Base-by-base conservation (phyloP, 306 rosid species). In the Cucurbita ficifolia region DNA sequence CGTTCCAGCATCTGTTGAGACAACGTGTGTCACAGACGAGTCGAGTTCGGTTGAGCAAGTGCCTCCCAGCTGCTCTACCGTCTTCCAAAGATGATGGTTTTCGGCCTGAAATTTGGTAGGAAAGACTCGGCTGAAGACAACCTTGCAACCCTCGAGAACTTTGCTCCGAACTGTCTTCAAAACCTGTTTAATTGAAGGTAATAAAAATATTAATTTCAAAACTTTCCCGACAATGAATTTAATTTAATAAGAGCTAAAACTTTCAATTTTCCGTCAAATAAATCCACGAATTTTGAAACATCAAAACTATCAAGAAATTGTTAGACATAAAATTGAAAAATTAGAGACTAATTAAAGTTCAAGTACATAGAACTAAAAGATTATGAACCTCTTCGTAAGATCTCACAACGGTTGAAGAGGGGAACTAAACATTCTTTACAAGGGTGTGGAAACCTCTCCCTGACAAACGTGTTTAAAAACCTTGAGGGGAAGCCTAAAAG, bases 11-110 rank as follows among this genome's bases (percentile, higher is more conserved):
- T 94, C 97, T 4, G 84, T 79, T 6, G 91, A 83, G 70, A 95
- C 88, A 16, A 91, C 88, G 7, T 95, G 99, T 11, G 97, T 91
- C 76, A 95, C 96, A 0, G 84, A 83, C 7, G 83, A 50, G 42
- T 89, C 91, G 18, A 79, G 52, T 64, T 91, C 96, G 3, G 80
- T 78, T 68, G 81, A 62, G 71, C 99, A 94, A 11, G 75, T 81
- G 16, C 97, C 99, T 75, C 99, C 99, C 84, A 94, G 63, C 65
- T 82, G 87, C 84, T 87, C 96, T 2, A 94, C 96, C 88, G 89
- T 85, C 85, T 77, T 86, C 91, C 85, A 72, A 17, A 94, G 90
- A 35, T 71, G 81, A 63, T 86, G 90, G 79, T 80, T 77, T 0
- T 78, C 81, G 3, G 88, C 81, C 10, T 79, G 88, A 21, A 75